These are phyloP conservation scores for Phoenix roebelenii DNA, from an alignment of 176 grass and related monocot species.

Conservation along the genomic window DNA sequence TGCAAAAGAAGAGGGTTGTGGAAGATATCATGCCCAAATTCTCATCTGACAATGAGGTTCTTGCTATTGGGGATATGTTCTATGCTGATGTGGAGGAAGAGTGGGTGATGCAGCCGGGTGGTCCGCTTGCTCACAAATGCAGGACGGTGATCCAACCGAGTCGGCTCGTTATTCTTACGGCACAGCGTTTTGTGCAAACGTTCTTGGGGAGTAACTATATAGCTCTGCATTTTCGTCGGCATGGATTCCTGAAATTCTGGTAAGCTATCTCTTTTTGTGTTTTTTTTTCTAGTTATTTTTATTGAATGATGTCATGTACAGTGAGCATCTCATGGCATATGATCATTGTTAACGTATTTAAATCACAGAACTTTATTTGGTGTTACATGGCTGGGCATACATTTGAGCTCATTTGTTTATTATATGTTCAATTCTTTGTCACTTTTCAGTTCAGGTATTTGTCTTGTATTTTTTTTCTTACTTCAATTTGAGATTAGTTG, in stretches of 20 bases:
- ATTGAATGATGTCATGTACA: too few species aligned
- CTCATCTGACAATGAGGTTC: constrained; percentile 55
- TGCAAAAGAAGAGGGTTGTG: constrained; percentile 69
- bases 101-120: constrained; percentile 83
- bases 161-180: constrained; percentile 63
- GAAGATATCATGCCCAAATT: constrained; percentile 71
- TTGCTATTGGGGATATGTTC: constrained; percentile 86
- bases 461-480: too few species aligned
- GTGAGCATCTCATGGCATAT: too few species aligned
- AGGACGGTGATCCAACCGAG: constrained; percentile 71
- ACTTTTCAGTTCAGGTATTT: too few species aligned
- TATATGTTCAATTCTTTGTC: too few species aligned
- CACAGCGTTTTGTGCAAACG: constrained; percentile 88
- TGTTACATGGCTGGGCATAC: too few species aligned
- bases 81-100: constrained; percentile 84
- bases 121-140: constrained; percentile 80
- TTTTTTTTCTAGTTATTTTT: too few species aligned
- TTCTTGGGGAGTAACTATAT: constrained; percentile 84
- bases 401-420: too few species aligned
- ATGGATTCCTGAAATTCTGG: constrained; percentile 96
- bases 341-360: too few species aligned
- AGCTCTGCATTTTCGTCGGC: constrained; percentile 89
- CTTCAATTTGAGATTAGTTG: too few species aligned
- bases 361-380: too few species aligned
- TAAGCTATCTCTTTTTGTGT: constrained; percentile 13